A percentile compares a stretch with the other conserved stretches of the same genome.
Evolutionary conservation across 805 yeast genomes (phyloP).

Genomic region (Yamadazyma olivae): DNA sequence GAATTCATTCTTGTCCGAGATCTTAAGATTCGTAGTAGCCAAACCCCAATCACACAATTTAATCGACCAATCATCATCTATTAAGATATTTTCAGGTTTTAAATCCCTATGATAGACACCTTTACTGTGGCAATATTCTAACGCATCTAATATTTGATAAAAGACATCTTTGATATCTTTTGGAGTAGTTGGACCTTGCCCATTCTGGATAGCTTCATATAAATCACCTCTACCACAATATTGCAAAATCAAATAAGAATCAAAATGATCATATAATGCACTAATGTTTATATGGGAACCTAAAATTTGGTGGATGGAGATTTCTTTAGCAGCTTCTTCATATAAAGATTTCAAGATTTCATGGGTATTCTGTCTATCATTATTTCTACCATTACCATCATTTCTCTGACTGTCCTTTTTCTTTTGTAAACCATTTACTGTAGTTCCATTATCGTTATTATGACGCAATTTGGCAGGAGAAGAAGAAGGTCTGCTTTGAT

Average conservation of each 20-base stretch:
- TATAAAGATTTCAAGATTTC: slow-evolving; percentile 29
- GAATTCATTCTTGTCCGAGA: slow-evolving; percentile 56
- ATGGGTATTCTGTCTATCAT: slow-evolving; percentile 11
- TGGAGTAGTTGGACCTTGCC: slow-evolving; percentile 59
- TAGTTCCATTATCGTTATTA: slow-evolving; percentile 1
- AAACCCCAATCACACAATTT: slow-evolving; percentile 60
- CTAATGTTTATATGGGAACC: slow-evolving; percentile 51
- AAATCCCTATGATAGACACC: slow-evolving; percentile 55
- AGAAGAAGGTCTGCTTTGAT: slow-evolving; percentile 26
- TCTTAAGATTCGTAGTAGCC: slow-evolving; percentile 49
- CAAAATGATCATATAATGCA: slow-evolving; percentile 47
- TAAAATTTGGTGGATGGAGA: slow-evolving; percentile 58
- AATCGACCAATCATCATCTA: slow-evolving; percentile 53
- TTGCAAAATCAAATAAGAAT: slow-evolving; percentile 59
- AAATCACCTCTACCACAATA: slow-evolving; percentile 86
- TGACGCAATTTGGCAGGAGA: slow-evolving; percentile 32
- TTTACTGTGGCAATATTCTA: slow-evolving; percentile 47
- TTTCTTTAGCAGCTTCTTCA: slow-evolving; percentile 66
- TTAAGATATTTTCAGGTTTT: slow-evolving; percentile 56
- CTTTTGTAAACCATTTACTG: slow-evolving; percentile 1
- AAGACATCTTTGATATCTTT: slow-evolving; percentile 55
- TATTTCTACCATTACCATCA: background rate
- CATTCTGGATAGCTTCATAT: slow-evolving; percentile 71
- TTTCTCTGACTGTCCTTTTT: background rate
- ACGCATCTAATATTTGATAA: slow-evolving; percentile 47